Conservation (phyloP, 2,329 filamentous ascomycete genomes). For the Fusarium sp. region DNA sequence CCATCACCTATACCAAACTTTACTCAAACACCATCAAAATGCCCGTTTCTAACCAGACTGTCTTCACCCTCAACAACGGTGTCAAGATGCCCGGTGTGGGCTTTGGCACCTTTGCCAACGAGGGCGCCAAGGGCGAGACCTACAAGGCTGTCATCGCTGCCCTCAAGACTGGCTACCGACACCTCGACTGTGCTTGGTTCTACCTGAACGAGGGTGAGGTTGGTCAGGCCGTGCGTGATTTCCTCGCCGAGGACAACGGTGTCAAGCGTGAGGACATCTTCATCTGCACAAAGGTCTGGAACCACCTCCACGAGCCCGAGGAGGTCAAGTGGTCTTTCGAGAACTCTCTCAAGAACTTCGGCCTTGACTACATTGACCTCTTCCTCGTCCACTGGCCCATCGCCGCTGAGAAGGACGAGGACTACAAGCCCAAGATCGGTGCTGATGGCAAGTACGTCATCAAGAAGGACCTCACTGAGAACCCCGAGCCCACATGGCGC, state of each 20-base stretch:
- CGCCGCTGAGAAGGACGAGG: slow-evolving; percentile 56
- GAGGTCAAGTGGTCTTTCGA: slow-evolving; percentile 62
- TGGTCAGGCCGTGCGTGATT: slow-evolving; percentile 56
- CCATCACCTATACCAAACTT: slow-evolving; percentile 8
- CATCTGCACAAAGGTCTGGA: slow-evolving; percentile 71
- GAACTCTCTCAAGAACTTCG: slow-evolving; percentile 60
- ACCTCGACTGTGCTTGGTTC: slow-evolving; percentile 61
- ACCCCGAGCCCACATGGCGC: slow-evolving; percentile 61
- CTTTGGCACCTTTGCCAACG: slow-evolving; percentile 75
- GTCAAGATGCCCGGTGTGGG: slow-evolving; percentile 71
- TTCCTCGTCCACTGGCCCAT: slow-evolving; percentile 64
- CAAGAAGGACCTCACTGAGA: slow-evolving; percentile 56
- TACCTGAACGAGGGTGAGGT: slow-evolving; percentile 60
- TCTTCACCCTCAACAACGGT: slow-evolving; percentile 61
- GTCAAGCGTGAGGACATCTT: slow-evolving; percentile 55
- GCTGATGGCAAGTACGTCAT: slow-evolving; percentile 60
- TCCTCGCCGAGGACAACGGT: slow-evolving; percentile 39
- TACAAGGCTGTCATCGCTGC: slow-evolving; percentile 55
- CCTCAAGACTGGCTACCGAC: slow-evolving; percentile 57
- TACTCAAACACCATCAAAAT: slow-evolving; percentile 22
- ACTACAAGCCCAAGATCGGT: slow-evolving; percentile 58
- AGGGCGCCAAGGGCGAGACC: slow-evolving; percentile 56
- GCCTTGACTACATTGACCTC: slow-evolving; percentile 64
- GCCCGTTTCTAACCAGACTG: slow-evolving; percentile 46
- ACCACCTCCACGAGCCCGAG: slow-evolving; percentile 62